phyloP scores from a whole-genome alignment of 164 flowering plant species.

The Vitis amurensis region DNA sequence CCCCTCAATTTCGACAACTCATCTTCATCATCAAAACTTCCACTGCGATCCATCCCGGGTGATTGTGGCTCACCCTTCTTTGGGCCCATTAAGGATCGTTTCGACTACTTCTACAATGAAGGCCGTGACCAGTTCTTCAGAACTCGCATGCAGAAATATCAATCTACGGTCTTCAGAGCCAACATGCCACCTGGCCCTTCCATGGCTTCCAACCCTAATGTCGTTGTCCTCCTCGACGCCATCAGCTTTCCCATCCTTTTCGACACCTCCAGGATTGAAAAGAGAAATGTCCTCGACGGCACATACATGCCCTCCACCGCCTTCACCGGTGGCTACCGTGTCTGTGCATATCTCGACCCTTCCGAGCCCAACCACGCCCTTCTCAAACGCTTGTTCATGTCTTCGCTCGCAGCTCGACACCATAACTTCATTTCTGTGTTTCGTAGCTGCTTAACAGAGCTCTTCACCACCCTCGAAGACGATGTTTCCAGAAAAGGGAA shows the following conservation, averaged over 20 bases:
- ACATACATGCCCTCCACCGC: constrained; percentile 26
- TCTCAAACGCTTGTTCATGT: constrained; percentile 10
- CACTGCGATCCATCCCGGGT: constrained; percentile 20
- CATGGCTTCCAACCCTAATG: constrained; percentile 20
- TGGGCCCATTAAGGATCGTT: constrained; percentile 24
- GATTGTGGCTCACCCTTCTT: constrained; percentile 22
- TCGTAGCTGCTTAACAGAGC: not conserved
- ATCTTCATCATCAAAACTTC: no score
- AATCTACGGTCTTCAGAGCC: constrained; percentile 27
- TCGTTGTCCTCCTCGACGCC: constrained; percentile 22
- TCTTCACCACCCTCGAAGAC: constrained; percentile 16
- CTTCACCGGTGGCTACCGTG: constrained; percentile 28
- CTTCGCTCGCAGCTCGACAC: constrained; percentile 10
- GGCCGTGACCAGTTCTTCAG: constrained; percentile 23
- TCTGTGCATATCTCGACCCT: constrained; percentile 25
- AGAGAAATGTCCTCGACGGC: constrained; percentile 24
- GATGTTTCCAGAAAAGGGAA: constrained; percentile 7
- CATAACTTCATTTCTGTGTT: constrained; percentile 15
- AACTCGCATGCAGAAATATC: constrained; percentile 14
- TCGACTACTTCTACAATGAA: constrained; percentile 30
- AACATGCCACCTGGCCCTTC: constrained; percentile 32
- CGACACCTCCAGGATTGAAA: constrained; percentile 23
- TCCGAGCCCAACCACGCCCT: constrained; percentile 23
- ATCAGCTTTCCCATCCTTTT: constrained; percentile 22
- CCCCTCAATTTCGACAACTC: no score